phyloP scores from a whole-genome alignment of 1,284 basidiomycete genomes.

The Puccinia hordei region DNA sequence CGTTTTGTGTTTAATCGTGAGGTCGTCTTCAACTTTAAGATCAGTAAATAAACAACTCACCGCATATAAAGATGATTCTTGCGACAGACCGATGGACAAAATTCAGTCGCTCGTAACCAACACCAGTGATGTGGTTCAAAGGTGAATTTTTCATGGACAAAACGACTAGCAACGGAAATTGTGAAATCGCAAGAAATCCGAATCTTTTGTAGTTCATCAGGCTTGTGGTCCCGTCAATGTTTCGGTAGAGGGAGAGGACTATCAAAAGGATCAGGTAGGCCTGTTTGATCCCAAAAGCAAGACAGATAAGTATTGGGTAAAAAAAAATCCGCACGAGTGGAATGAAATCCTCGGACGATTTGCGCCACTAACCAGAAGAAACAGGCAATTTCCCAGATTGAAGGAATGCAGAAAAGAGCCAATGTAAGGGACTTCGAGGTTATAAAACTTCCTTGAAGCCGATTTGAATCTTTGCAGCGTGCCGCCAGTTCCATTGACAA shows the following conservation, averaged over 20 bases:
- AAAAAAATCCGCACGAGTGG: no score
- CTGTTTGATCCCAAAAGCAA: slow-evolving; percentile 19
- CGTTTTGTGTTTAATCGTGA: not conserved
- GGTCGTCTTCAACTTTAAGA: not conserved
- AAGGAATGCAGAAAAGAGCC: not conserved
- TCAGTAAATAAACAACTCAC: slow-evolving; percentile 9
- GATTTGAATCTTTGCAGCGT: not conserved
- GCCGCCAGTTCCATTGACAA: not conserved
- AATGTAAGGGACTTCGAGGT: slow-evolving; percentile 4
- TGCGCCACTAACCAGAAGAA: slow-evolving; percentile 9
- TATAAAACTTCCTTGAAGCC: not conserved
- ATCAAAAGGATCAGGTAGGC: slow-evolving; percentile 29
- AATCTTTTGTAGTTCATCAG: slow-evolving; percentile 41
- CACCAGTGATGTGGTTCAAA: slow-evolving; percentile 25
- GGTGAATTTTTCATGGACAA: slow-evolving; percentile 47
- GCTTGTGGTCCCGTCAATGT: slow-evolving; percentile 14
- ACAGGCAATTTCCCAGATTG: slow-evolving; percentile 17
- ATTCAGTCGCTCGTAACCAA: slow-evolving; percentile 45
- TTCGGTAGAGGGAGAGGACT: slow-evolving; percentile 26
- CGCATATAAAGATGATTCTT: slow-evolving; percentile 41
- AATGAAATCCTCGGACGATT: not conserved
- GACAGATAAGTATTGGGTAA: not conserved
- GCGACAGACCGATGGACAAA: slow-evolving; percentile 39
- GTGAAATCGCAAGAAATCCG: slow-evolving; percentile 38
- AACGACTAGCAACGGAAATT: slow-evolving; percentile 38